Conservation (phyloP, 129 eudicot species). For the Solidago caesia region DNA sequence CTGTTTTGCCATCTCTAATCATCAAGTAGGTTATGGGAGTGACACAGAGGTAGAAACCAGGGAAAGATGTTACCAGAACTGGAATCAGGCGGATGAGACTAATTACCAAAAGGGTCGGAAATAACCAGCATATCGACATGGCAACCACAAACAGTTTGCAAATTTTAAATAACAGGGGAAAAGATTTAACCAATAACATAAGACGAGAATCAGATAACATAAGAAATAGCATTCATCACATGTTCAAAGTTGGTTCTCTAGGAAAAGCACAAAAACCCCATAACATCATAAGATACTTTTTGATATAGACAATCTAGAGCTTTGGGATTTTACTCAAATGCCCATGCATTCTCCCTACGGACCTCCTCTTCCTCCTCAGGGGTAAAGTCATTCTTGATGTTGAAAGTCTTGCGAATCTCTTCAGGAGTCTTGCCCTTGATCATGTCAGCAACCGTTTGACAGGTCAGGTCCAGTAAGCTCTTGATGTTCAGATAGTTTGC, state of each 20-base stretch:
- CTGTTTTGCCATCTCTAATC: too few relatives aligned
- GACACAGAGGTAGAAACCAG: too few relatives aligned
- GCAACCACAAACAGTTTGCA: not conserved
- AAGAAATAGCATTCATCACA: conserved; percentile 17
- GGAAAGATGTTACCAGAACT: too few relatives aligned
- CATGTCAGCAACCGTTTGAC: conserved; percentile 80
- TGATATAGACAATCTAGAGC: conserved; percentile 19
- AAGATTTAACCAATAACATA: conserved; percentile 14
- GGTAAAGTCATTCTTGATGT: conserved; percentile 80
- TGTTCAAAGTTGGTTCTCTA: conserved; percentile 15
- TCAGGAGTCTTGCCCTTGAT: conserved; percentile 81
- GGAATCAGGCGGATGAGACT: too few relatives aligned
- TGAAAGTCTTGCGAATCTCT: conserved; percentile 76
- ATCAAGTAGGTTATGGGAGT: too few relatives aligned
- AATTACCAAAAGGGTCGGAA: too few relatives aligned
- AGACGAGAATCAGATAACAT: conserved; percentile 17
- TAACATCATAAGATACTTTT: not conserved
- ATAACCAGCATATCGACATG: not conserved
- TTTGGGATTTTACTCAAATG: conserved; percentile 53
- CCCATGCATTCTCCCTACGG: conserved; percentile 82
- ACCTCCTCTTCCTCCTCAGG: conserved; percentile 88
- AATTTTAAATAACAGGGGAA: not conserved
- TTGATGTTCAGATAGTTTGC: conserved; percentile 78
- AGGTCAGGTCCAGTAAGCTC: conserved; percentile 63
- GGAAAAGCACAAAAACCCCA: conserved; percentile 20